These are phyloP conservation scores for Eutrema yunnanense DNA, from an alignment of 345 rosid species.

Conservation along the genomic window DNA sequence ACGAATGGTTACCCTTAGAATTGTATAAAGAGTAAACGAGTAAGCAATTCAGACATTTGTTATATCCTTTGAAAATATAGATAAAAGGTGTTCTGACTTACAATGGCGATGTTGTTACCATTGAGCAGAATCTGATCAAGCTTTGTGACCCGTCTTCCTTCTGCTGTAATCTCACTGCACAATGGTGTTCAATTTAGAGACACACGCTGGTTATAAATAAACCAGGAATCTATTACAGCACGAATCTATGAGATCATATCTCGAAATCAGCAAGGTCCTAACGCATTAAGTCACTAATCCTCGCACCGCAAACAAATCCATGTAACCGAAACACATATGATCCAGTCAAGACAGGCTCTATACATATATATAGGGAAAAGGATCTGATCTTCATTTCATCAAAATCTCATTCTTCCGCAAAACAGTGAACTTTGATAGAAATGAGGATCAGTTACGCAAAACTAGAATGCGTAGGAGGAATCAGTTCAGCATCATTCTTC, in stretches of 20 bases:
- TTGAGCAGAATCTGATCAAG: conserved; percentile 93
- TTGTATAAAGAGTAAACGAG: neutral
- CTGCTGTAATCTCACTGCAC: conserved; percentile 82
- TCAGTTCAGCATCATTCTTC: neutral
- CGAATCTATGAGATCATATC: neutral
- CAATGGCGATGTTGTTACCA: conserved; percentile 93
- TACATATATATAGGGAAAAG: neutral
- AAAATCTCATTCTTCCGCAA: neutral
- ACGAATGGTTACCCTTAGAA: neutral
- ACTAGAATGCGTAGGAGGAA: neutral
- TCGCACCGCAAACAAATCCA: neutral
- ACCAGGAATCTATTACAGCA: neutral
- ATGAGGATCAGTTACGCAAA: neutral
- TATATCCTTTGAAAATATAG: neutral
- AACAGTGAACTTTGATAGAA: neutral
- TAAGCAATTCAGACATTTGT: neutral
- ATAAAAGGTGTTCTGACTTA: conserved; percentile 34
- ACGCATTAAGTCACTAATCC: neutral
- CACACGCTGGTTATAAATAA: neutral
- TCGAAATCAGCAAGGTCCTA: neutral
- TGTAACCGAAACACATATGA: neutral
- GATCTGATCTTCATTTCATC: neutral
- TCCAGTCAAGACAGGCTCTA: neutral
- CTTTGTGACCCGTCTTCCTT: conserved; percentile 88
- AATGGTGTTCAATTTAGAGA: neutral